These are phyloP conservation scores for Hyphopichia homilentoma DNA, from an alignment of 805 yeast species.

Conservation along the genomic window DNA sequence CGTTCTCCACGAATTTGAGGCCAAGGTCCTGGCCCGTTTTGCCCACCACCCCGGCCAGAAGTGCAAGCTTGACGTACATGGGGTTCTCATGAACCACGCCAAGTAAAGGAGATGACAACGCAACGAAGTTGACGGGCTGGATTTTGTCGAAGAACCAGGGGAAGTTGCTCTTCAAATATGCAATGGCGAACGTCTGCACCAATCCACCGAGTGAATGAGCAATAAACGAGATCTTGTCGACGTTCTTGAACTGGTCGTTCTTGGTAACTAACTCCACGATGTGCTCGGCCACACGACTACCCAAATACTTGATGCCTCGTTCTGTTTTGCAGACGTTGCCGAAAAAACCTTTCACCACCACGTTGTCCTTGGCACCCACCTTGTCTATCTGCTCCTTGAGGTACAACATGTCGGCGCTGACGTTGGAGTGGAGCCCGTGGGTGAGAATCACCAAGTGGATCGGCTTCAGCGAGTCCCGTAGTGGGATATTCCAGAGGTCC, in stretches of 20 bases:
- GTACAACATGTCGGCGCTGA: constrained; percentile 86
- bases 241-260: constrained; percentile 34
- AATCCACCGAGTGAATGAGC: constrained; percentile 95
- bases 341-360: constrained; percentile 77
- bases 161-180: constrained; percentile 63
- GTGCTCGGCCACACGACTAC: constrained; percentile 74
- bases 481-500: constrained; percentile 73
- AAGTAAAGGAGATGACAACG: constrained; percentile 83
- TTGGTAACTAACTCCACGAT: constrained; percentile 52
- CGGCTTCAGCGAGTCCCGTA: constrained; percentile 45
- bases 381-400: constrained; percentile 75
- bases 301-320: constrained; percentile 80
- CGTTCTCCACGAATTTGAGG: constrained; percentile 44
- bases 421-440: constrained; percentile 90
- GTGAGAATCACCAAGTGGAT: constrained; percentile 82
- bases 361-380: constrained; percentile 49
- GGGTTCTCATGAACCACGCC: constrained; percentile 92
- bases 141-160: constrained; percentile 68
- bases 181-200: constrained; percentile 86
- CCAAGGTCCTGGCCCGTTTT: constrained; percentile 89
- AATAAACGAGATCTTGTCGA: constrained; percentile 72
- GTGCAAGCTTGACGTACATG: constrained; percentile 72
- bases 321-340: constrained; percentile 89
- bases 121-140: constrained; percentile 73
- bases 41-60: constrained; percentile 89